These are phyloP conservation scores for Acer negundo DNA, from an alignment of 345 rosid species.

Conservation along the genomic window DNA sequence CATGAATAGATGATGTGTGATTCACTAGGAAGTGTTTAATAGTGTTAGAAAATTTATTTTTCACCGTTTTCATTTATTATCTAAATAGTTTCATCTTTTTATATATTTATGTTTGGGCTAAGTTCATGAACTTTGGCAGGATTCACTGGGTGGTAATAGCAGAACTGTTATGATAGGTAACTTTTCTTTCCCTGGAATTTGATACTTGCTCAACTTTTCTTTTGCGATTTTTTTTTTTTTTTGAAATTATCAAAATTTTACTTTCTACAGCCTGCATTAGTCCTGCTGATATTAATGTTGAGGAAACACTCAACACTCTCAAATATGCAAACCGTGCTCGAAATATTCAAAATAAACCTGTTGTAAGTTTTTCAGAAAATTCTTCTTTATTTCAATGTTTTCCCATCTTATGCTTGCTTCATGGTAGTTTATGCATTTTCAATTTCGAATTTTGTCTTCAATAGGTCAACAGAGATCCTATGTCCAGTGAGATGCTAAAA, in stretches of 20 bases:
- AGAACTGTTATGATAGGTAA: slow-evolving; percentile 99
- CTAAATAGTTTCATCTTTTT: not conserved
- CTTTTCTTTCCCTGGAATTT: slow-evolving; percentile 15
- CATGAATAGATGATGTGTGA: not conserved
- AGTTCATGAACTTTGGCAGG: slow-evolving; percentile 47
- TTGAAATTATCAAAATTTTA: slow-evolving; percentile 2
- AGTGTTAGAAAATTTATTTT: not conserved
- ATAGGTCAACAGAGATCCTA: slow-evolving; percentile 97
- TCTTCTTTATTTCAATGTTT: not conserved
- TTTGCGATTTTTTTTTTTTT: not conserved
- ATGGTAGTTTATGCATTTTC: slow-evolving; percentile 12
- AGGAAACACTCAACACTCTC: slow-evolving; percentile 94
- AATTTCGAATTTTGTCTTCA: slow-evolving; percentile 16
- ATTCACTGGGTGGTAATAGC: slow-evolving; percentile 99
- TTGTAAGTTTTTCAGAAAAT: slow-evolving; percentile 58
- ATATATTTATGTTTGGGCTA: slow-evolving; percentile 13
- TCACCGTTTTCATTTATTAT: not conserved
- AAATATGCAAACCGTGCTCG: slow-evolving; percentile 99
- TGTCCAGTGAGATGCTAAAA: slow-evolving; percentile 89
- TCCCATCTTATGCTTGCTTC: slow-evolving; percentile 1
- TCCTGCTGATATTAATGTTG: slow-evolving; percentile 98
- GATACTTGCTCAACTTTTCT: not conserved
- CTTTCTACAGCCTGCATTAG: slow-evolving; percentile 85
- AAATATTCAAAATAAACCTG: slow-evolving; percentile 94
- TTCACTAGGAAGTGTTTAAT: slow-evolving; percentile 10